Percentiles rank a stretch among this genome's conserved stretches.
Evolutionary conservation across 2,329 filamentous ascomycete species (phyloP).

Genomic region (Golovinomyces cichoracearum): DNA sequence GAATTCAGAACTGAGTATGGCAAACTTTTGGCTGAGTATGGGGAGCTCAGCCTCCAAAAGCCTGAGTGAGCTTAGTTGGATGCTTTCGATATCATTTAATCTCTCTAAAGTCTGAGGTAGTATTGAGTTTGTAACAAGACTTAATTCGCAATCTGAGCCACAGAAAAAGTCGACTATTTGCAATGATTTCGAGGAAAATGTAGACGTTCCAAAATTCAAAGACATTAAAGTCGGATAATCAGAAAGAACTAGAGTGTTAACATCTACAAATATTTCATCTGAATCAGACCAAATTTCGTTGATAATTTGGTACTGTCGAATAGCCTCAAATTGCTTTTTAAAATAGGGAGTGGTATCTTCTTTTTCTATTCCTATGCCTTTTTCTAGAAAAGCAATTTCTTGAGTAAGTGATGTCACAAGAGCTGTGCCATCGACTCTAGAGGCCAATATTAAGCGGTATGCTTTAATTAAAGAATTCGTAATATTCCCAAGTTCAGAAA

Average conservation of each 20-base stretch:
- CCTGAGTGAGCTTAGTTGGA: conserved; percentile 32
- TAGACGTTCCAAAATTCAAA: conserved; percentile 11
- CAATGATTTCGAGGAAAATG: conserved; percentile 7
- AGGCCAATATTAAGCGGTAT: conserved; percentile 28
- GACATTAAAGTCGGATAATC: conserved; percentile 11
- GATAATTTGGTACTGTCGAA: conserved; percentile 22
- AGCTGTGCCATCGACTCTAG: conserved; percentile 11
- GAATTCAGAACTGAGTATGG: conserved; percentile 6
- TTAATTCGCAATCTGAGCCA: conserved; percentile 13
- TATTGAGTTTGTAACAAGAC: conserved; percentile 23
- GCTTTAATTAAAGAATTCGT: conserved; percentile 28
- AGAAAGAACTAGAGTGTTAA: conserved; percentile 12
- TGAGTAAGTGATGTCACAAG: conserved; percentile 24
- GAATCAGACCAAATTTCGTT: conserved; percentile 1
- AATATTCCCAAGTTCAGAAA: conserved; percentile 26
- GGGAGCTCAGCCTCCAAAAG: conserved; percentile 40
- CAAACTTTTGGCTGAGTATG: conserved; percentile 26
- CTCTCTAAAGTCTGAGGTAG: conserved; percentile 29
- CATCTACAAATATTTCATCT: conserved; percentile 3
- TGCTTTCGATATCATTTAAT: conserved; percentile 24
- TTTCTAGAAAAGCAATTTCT: conserved; percentile 28
- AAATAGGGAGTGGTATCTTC: conserved; percentile 24
- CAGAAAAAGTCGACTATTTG: conserved; percentile 13
- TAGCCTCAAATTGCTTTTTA: conserved; percentile 26
- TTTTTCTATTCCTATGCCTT: conserved; percentile 19